Evolutionary conservation across 345 rosid genomes (phyloP).

Genomic region (Melaleuca alternifolia): DNA sequence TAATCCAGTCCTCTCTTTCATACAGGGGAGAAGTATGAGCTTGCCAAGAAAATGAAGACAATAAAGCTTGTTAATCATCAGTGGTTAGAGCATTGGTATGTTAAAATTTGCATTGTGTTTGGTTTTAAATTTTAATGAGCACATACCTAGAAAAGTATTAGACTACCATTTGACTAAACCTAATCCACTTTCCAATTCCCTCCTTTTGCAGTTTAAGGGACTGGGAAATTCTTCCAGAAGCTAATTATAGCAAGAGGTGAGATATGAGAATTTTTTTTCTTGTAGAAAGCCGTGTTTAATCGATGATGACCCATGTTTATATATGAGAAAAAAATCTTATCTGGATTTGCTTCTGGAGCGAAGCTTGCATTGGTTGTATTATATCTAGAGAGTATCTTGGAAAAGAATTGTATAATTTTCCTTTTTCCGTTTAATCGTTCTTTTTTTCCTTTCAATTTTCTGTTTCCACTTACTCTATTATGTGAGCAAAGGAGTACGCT

Average conservation of each 20-base stretch:
- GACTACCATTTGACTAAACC: too few relatives aligned
- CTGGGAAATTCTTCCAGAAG: slow-evolving; percentile 84
- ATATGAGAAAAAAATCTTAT: background rate
- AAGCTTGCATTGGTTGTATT: background rate
- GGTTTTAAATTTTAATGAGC: background rate
- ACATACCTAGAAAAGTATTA: background rate
- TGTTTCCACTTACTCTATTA: background rate
- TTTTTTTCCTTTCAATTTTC: background rate
- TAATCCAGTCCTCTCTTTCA: slow-evolving; percentile 1
- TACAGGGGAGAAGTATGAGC: slow-evolving; percentile 89
- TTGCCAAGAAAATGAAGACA: slow-evolving; percentile 64
- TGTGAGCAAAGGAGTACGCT: background rate
- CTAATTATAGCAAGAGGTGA: slow-evolving; percentile 68
- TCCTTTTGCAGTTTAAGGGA: slow-evolving; percentile 54
- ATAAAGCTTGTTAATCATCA: slow-evolving; percentile 82
- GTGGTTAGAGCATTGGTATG: slow-evolving; percentile 94
- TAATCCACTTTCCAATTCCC: background rate
- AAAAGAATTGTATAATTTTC: background rate
- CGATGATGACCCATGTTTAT: background rate
- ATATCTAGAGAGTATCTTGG: background rate
- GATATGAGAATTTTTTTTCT: background rate
- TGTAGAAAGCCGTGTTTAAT: background rate
- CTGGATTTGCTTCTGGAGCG: background rate
- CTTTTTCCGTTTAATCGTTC: background rate
- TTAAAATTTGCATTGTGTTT: background rate